phyloP scores from a whole-genome alignment of 2,329 filamentous ascomycete species.

The Diaporthe sp. region DNA sequence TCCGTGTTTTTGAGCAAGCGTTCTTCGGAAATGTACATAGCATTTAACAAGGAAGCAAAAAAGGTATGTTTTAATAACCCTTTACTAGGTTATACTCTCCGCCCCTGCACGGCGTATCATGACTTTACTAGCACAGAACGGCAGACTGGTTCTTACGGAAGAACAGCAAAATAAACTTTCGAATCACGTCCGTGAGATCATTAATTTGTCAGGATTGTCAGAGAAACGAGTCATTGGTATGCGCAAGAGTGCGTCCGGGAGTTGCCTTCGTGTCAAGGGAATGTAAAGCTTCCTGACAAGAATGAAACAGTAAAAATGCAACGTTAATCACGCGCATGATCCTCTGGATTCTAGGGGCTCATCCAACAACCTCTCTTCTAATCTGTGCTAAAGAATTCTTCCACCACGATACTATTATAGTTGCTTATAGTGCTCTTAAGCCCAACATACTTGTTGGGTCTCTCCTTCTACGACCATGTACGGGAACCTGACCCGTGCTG shows the following conservation, averaged over 20 bases:
- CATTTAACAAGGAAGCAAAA: not conserved
- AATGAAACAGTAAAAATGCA: not conserved
- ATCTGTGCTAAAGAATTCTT: not conserved
- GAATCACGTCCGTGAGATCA: not conserved
- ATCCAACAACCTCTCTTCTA: not conserved
- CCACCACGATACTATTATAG: not conserved
- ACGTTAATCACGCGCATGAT: not conserved
- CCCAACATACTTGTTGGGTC: not conserved
- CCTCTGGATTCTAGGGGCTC: not conserved
- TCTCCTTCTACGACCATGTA: not conserved
- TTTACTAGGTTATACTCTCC: not conserved
- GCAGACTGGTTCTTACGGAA: not conserved
- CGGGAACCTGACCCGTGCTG: not conserved
- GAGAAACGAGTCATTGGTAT: constrained; percentile 4
- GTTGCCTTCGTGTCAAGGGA: not conserved
- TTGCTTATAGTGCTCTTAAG: not conserved
- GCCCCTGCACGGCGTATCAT: not conserved
- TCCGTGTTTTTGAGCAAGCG: not conserved
- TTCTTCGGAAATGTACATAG: not conserved
- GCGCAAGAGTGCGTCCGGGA: not conserved
- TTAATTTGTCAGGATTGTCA: not conserved
- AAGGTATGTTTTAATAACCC: too few relatives aligned
- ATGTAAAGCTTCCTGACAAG: not conserved
- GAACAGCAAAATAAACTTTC: not conserved
- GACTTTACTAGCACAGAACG: not conserved